Base-by-base conservation (phyloP, 768 basidiomycete species). In the Amanita rubescens region DNA sequence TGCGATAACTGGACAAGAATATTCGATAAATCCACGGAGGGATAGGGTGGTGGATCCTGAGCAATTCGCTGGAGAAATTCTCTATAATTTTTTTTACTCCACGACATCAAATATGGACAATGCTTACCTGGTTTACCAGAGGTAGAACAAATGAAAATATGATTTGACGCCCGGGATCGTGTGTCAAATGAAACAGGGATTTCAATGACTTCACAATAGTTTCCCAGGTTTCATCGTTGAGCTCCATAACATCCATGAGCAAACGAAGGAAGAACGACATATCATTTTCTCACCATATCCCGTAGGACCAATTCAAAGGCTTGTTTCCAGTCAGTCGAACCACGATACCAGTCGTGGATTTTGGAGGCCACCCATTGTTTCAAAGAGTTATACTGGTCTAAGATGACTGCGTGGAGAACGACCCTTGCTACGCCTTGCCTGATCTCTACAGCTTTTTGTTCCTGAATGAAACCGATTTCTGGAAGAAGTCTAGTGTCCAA, bases 1-100 rank as follows among this genome's bases (percentile, higher is more conserved):
- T 73, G 68, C 1, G 84, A 80, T 17, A 84, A 58, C 14, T 66
- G 66, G 30, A 75, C 69, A 2, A 89, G 69, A 38, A 90, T 70
- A 32, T 71, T 66, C 4, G 78, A 72, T 0, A 90, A 66, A 1
- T 69, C 64, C 2, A 67, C 62, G 38, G 64, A 75, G 3, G 80
- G 80, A 52, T 68, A 60, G 14, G 76, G 67, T 1, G 82, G 81
- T 5, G 83, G 78, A 46, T 78, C 73, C 49, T 74, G 66, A 19
- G 77, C 69, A 7, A 87, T 62, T 61, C 77, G 80, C 84, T 85
- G 55, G 17, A 54, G 20, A 45, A 47, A 37, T 30, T 30, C 27
- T n/a, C n/a, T n/a, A 11, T 38, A 10, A 53, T n/a, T 17, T 17
- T 22, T 45, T 38, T 22, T 27, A 14, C 22, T 22, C 10, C 20